Percentiles rank a stretch among this genome's conserved stretches.
phyloP scores from a whole-genome alignment of 73 alveolate species.

The Diophrys sp. region DNA sequence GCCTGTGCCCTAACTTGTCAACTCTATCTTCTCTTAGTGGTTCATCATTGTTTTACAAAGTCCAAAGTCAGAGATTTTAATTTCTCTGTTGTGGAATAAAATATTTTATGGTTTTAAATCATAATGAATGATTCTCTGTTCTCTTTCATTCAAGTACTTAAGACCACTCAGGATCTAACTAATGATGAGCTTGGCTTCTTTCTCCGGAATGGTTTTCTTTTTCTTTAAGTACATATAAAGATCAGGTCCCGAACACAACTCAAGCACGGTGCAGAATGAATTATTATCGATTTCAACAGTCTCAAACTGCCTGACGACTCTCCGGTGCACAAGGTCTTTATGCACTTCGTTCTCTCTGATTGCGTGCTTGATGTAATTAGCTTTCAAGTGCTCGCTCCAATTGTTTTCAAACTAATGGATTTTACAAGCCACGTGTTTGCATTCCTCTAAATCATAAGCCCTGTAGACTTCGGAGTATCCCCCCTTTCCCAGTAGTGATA shows the following conservation, averaged over 20 bases:
- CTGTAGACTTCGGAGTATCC: constrained; percentile 97
- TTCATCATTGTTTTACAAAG: constrained; percentile 90
- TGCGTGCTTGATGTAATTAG: constrained; percentile 96
- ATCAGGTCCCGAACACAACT: constrained; percentile 97
- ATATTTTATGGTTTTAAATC: constrained; percentile 98
- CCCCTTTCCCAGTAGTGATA: constrained; percentile 94
- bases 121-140: constrained; percentile 92
- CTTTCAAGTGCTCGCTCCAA: constrained; percentile 93
- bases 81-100: constrained; percentile 93
- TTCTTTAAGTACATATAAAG: constrained; percentile 84
- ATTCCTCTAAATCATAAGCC: constrained; percentile 92
- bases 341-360: constrained; percentile 96
- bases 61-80: constrained; percentile 99
- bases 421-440: constrained; percentile 90
- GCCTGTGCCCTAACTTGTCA: constrained; percentile 98
- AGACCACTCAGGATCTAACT: constrained; percentile 93
- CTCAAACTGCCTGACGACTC: constrained; percentile 93
- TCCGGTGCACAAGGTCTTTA: constrained; percentile 83
- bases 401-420: constrained; percentile 90
- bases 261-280: constrained; percentile 94
- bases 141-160: constrained; percentile 87
- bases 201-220: constrained; percentile 83
- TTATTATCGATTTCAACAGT: constrained; percentile 95
- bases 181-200: constrained; percentile 95
- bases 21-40: constrained; percentile 84